Conservation (phyloP, 768 basidiomycete species). For the Royoungia palumana region DNA sequence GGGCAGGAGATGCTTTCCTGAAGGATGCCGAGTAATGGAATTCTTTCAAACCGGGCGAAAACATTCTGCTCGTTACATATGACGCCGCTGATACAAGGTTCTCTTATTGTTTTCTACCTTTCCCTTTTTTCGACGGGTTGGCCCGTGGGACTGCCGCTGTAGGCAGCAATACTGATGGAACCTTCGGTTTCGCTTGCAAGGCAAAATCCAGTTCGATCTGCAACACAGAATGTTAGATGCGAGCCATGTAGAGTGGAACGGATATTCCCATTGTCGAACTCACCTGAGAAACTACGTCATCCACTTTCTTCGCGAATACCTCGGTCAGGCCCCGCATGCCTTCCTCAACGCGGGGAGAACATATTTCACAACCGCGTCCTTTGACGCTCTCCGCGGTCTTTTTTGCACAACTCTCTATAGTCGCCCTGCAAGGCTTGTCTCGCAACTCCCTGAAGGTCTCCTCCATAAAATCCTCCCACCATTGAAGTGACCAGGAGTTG, state of each 20-base stretch:
- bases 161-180: too few species aligned
- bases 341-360: not conserved
- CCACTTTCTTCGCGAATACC: constrained; percentile 10
- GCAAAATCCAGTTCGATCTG: constrained; percentile 6
- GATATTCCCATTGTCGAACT: not conserved
- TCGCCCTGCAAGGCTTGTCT: constrained; percentile 19
- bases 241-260: too few species aligned
- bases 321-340: constrained; percentile 16
- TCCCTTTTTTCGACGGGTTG: not conserved
- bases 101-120: not conserved
- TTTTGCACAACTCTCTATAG: not conserved
- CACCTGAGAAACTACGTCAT: constrained; percentile 13
- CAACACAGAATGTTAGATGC: not conserved
- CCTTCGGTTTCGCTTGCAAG: not conserved
- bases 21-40: too few species aligned
- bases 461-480: constrained; percentile 25
- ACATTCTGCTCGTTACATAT: too few species aligned
- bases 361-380: not conserved
- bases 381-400: not conserved
- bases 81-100: too few species aligned
- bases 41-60: too few species aligned
- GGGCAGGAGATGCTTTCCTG: too few species aligned
- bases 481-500: not conserved
- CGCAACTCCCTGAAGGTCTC: constrained; percentile 4
- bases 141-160: too few species aligned